Percentiles rank a stretch among this genome's conserved stretches.
Evolutionary conservation across 495 filamentous ascomycete species (phyloP).

Genomic region (Delitschia confertaspora): DNA sequence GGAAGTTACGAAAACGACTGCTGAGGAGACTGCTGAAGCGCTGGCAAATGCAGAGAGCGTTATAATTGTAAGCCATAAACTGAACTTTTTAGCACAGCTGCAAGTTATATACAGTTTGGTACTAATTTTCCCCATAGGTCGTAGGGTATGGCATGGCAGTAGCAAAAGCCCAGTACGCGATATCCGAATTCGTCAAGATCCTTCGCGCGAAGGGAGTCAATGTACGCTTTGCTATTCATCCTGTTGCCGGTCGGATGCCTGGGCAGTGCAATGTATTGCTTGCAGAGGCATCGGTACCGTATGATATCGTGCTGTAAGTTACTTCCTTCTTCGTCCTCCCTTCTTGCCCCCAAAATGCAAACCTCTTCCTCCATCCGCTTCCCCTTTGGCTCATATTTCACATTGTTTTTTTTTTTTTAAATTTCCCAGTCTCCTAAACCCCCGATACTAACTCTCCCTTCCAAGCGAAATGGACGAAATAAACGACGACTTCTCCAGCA

Average conservation of each 20-base stretch:
- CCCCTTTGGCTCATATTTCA: not conserved
- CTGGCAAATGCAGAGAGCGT: constrained; percentile 63
- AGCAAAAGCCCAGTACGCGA: constrained; percentile 77
- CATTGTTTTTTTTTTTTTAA: too few relatives aligned
- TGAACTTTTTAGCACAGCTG: not conserved
- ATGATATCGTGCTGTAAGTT: constrained; percentile 55
- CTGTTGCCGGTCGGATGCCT: constrained; percentile 76
- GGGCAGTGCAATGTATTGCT: constrained; percentile 80
- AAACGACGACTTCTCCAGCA: constrained; percentile 75
- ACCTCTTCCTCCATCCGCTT: not conserved
- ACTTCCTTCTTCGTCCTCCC: too few relatives aligned
- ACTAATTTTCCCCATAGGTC: constrained; percentile 7
- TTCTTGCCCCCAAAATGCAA: too few relatives aligned
- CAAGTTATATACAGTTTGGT: not conserved
- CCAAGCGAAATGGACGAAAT: constrained; percentile 90
- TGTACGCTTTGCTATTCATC: constrained; percentile 79
- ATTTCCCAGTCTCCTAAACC: constrained; percentile 16
- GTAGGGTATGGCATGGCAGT: constrained; percentile 86
- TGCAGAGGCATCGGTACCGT: constrained; percentile 72
- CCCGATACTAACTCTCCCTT: constrained; percentile 48
- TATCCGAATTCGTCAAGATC: constrained; percentile 64
- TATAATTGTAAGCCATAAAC: constrained; percentile 54
- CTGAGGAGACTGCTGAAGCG: constrained; percentile 66
- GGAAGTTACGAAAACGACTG: constrained; percentile 56
- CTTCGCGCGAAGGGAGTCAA: constrained; percentile 60